phyloP scores from a whole-genome alignment of 1,284 basidiomycete species.

The Pascua guehoae region DNA sequence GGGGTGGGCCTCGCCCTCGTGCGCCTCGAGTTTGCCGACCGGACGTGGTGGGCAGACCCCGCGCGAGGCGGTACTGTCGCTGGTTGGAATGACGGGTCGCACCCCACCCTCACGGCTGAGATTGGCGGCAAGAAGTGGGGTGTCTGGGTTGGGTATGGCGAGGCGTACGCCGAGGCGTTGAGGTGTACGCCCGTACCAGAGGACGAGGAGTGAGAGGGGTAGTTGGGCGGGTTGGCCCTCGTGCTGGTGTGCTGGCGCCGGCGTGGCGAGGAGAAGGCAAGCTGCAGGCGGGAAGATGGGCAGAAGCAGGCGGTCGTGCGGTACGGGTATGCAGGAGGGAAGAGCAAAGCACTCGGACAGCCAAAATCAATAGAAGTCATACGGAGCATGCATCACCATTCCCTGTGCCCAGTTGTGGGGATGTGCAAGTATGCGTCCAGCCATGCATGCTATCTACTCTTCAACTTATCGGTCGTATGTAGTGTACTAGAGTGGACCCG shows the following conservation, averaged over 20 bases:
- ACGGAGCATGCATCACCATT: too few species aligned
- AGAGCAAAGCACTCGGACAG: neutral
- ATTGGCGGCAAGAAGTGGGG: conserved; percentile 29
- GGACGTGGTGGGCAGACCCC: conserved; percentile 29
- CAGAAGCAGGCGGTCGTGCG: neutral
- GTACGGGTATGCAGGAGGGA: neutral
- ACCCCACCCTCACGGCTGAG: conserved; percentile 24
- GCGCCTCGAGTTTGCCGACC: conserved; percentile 44
- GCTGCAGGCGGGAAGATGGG: neutral
- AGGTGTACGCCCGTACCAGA: conserved; percentile 3
- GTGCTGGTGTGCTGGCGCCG: neutral
- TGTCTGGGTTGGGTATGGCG: conserved; percentile 37
- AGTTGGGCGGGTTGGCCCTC: neutral
- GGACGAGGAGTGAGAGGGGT: conserved; percentile 3
- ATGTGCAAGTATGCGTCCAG: too few species aligned
- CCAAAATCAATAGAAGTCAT: too few species aligned
- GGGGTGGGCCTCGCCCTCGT: conserved; percentile 43
- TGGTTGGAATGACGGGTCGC: conserved; percentile 19
- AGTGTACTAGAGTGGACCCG: too few species aligned
- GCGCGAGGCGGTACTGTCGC: conserved; percentile 2
- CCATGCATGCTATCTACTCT: too few species aligned
- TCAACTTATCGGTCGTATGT: too few species aligned
- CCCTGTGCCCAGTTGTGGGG: too few species aligned
- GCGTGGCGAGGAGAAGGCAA: neutral
- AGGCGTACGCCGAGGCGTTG: conserved; percentile 33